A percentile compares a stretch with the other conserved stretches of the same genome.
Evolutionary conservation across 768 basidiomycete species (phyloP).

Genomic region (Clitopilus hobsonii): DNA sequence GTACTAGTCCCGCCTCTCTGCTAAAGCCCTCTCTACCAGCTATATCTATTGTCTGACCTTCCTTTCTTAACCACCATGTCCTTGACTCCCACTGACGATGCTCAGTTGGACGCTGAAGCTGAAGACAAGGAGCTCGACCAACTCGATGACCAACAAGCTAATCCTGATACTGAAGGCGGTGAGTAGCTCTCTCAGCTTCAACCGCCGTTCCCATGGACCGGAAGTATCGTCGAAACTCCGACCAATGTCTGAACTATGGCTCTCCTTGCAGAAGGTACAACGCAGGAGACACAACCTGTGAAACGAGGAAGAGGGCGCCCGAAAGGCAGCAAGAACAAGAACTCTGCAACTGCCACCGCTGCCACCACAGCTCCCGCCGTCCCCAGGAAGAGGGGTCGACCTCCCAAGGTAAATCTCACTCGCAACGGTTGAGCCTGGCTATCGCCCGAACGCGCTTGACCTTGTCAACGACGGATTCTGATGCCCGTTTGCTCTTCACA

Average conservation of each 20-base stretch:
- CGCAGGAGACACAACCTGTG: constrained; percentile 30
- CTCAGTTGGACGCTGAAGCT: constrained; percentile 51
- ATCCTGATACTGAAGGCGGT: constrained; percentile 36
- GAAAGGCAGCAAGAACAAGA: constrained; percentile 81
- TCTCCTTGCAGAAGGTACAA: constrained; percentile 31
- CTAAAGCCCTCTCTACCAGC: constrained; percentile 22
- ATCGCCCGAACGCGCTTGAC: constrained; percentile 6
- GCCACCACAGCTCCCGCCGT: constrained; percentile 26
- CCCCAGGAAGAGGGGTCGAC: constrained; percentile 60
- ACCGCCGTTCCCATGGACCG: not conserved
- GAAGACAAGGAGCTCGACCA: constrained; percentile 54
- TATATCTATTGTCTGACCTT: not conserved
- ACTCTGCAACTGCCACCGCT: constrained; percentile 24
- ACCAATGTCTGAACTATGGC: constrained; percentile 7
- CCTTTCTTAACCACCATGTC: constrained; percentile 48
- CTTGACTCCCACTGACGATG: constrained; percentile 51
- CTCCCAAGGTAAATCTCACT: constrained; percentile 48
- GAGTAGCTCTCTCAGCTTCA: constrained; percentile 13
- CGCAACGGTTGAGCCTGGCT: constrained; percentile 14
- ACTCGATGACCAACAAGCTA: constrained; percentile 42
- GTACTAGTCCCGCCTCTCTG: constrained; percentile 29
- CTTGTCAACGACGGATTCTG: constrained; percentile 15
- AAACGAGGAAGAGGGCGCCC: constrained; percentile 89
- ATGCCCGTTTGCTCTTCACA: constrained; percentile 18
- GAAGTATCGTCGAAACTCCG: not conserved